These are phyloP conservation scores for Clohesyomyces aquaticus DNA, from an alignment of 495 filamentous ascomycete genomes.

Conservation along the genomic window DNA sequence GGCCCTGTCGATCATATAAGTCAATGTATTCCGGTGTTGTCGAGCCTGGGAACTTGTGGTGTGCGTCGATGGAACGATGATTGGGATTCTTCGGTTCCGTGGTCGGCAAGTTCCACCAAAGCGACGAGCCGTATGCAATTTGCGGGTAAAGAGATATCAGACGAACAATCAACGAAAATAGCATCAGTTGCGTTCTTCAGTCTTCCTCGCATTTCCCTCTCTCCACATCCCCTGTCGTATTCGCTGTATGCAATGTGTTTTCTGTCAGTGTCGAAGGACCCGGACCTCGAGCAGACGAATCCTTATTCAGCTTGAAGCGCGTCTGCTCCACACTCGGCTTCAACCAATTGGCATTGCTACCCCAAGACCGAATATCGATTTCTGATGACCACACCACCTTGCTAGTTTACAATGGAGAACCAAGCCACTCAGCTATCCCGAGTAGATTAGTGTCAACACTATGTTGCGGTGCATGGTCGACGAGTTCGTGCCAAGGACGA, in stretches of 20 bases:
- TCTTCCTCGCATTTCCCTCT: background rate
- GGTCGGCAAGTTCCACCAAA: slow-evolving; percentile 1
- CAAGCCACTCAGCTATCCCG: background rate
- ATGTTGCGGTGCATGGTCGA: slow-evolving; percentile 4
- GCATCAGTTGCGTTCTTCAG: background rate
- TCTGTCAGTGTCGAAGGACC: no score
- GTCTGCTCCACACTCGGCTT: no score
- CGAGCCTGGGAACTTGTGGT: background rate
- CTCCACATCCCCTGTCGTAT: no score
- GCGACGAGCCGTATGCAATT: background rate
- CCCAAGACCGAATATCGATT: background rate
- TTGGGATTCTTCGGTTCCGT: no score
- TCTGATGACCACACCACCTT: background rate
- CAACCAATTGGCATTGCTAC: background rate
- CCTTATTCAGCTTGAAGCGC: background rate
- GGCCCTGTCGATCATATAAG: background rate
- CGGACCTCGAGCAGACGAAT: no score
- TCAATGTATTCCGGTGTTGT: background rate
- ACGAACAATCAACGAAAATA: slow-evolving; percentile 11
- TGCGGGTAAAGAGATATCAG: slow-evolving; percentile 17
- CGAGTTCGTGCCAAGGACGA: background rate
- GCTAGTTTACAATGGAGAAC: background rate
- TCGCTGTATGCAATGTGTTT: no score
- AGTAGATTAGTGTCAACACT: slow-evolving; percentile 10
- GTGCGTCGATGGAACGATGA: no score